Evolutionary conservation across 768 basidiomycete species (phyloP).

Genomic region (Termitomyces sp.): DNA sequence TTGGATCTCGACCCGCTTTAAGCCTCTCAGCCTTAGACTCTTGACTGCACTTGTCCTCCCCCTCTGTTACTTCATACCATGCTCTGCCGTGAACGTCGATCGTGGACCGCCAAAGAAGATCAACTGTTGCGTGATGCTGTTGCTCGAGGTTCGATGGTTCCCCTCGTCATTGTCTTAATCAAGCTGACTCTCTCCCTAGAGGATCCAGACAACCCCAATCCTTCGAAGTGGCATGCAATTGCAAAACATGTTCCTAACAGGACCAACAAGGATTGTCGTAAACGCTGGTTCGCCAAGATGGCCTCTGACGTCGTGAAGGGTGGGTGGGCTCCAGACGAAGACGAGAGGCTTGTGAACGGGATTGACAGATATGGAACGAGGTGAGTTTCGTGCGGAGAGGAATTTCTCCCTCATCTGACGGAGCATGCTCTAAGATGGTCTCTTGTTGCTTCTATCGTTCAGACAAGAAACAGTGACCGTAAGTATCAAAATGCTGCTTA

Average conservation of each 20-base stretch:
- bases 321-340: conserved; percentile 57
- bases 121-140: conserved; percentile 48
- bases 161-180: conserved; percentile 5
- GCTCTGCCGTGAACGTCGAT: conserved; percentile 43
- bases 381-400: conserved; percentile 20
- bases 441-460: conserved; percentile 50
- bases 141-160: conserved; percentile 29
- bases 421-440: conserved; percentile 37
- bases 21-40: neutral
- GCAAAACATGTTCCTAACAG: conserved; percentile 57
- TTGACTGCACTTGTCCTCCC: neutral
- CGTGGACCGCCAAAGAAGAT: conserved; percentile 48
- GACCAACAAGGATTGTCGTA: conserved; percentile 60
- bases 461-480: conserved; percentile 56
- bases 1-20: conserved; percentile 13
- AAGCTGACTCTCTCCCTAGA: conserved; percentile 27
- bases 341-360: conserved; percentile 49
- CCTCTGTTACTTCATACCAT: conserved; percentile 18
- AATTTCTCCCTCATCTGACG: neutral
- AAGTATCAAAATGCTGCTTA: conserved; percentile 18
- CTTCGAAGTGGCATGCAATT: conserved; percentile 59
- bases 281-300: conserved; percentile 62
- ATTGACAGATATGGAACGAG: conserved; percentile 53
- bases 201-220: conserved; percentile 50
- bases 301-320: conserved; percentile 57